These are phyloP conservation scores for Paecilomyces dactylethromorphus DNA, from an alignment of 2,329 filamentous ascomycete genomes.

Conservation along the genomic window DNA sequence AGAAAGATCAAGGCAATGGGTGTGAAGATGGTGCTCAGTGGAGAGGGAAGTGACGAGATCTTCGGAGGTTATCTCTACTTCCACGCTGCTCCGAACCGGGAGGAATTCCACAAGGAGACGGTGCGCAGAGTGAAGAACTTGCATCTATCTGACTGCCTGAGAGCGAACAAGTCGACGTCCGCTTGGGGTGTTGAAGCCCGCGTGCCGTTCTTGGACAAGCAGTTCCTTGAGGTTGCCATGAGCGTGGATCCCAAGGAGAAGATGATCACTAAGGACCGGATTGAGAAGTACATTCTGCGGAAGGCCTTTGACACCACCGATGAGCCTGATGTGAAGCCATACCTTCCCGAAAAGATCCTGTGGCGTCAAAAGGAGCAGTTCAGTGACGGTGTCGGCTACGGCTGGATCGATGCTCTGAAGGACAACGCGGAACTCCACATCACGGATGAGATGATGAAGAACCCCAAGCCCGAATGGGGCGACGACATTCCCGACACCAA, in stretches of 20 bases:
- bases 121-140: constrained; percentile 93
- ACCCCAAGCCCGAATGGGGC: constrained; percentile 96
- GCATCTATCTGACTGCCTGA: constrained; percentile 89
- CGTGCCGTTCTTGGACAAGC: constrained; percentile 95
- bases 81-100: constrained; percentile 84
- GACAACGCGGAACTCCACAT: constrained; percentile 85
- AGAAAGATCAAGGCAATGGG: constrained; percentile 99
- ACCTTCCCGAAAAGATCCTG: constrained; percentile 92
- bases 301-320: constrained; percentile 94
- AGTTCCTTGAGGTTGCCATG: constrained; percentile 91
- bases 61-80: constrained; percentile 99
- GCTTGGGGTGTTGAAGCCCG: constrained; percentile 97
- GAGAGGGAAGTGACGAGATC: constrained; percentile 96
- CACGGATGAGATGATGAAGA: constrained; percentile 96
- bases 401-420: constrained; percentile 97
- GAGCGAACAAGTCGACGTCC: constrained; percentile 98
- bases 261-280: constrained; percentile 82
- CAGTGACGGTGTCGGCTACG: constrained; percentile 95
- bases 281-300: constrained; percentile 97
- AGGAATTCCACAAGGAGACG: constrained; percentile 92
- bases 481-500: constrained; percentile 89
- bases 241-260: constrained; percentile 91
- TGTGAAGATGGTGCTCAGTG: constrained; percentile 98
- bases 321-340: constrained; percentile 71
- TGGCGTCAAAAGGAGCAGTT: constrained; percentile 99